A percentile compares a stretch with the other conserved stretches of the same genome.
Evolutionary conservation across 768 basidiomycete species (phyloP).

Genomic region (Lactifluus subvellereus): DNA sequence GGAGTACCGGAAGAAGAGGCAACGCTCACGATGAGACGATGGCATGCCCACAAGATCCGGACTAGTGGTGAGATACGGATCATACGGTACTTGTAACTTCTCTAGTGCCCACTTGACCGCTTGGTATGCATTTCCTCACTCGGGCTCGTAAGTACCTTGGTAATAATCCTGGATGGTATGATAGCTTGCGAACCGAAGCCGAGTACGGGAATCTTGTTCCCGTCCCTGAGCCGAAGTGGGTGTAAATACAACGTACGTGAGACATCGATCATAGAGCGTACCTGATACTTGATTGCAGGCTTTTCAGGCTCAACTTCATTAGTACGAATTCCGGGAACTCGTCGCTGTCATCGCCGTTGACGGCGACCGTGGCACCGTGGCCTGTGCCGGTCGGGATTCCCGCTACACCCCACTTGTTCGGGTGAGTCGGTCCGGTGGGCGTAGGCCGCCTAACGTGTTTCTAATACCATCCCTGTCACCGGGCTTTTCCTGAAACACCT

Average conservation of each 20-base stretch:
- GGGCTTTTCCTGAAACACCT: not conserved
- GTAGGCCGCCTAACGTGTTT: no score
- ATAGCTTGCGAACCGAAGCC: conserved; percentile 29
- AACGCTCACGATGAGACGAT: conserved; percentile 53
- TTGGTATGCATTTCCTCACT: conserved; percentile 50
- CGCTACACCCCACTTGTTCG: no score
- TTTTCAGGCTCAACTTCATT: conserved; percentile 14
- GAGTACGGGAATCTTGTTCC: conserved; percentile 49
- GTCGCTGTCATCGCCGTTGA: not conserved
- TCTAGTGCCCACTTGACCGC: conserved; percentile 58
- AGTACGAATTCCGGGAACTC: not conserved
- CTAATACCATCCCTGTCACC: no score
- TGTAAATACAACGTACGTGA: not conserved
- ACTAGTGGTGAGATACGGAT: conserved; percentile 2
- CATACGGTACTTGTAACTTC: no score
- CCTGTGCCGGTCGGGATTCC: no score
- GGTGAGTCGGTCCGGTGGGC: no score
- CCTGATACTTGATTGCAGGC: conserved; percentile 10
- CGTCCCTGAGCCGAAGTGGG: conserved; percentile 41
- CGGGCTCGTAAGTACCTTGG: conserved; percentile 56
- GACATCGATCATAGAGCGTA: not conserved
- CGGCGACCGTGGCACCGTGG: not conserved
- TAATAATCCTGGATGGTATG: not conserved
- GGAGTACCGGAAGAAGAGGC: not conserved
- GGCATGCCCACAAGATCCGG: conserved; percentile 43